Percentiles rank a stretch among this genome's conserved stretches.
phyloP scores from a whole-genome alignment of 2,329 filamentous ascomycete species.

The Malbranchea cinnamomea region DNA sequence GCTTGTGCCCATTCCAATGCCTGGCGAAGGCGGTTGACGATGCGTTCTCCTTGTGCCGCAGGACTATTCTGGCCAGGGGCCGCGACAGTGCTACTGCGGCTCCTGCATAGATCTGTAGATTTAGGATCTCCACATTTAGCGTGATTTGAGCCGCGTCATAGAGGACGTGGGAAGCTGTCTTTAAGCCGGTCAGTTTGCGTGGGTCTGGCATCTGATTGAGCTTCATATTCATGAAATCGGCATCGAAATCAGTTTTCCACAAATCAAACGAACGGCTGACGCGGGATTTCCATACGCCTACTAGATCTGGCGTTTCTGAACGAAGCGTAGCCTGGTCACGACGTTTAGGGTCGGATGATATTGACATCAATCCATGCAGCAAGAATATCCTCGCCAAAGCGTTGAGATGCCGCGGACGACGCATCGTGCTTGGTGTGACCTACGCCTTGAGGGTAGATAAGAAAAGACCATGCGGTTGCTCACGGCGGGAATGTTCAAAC shows the following conservation, averaged over 20 bases:
- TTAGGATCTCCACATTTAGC: constrained; percentile 43
- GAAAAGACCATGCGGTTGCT: constrained; percentile 27
- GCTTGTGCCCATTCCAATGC: too few species aligned
- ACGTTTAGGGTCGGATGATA: constrained; percentile 47
- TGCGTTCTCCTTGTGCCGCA: too few species aligned
- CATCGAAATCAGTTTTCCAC: constrained; percentile 45
- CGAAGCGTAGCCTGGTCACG: constrained; percentile 47
- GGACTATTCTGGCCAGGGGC: too few species aligned
- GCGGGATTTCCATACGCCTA: constrained; percentile 37
- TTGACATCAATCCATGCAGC: constrained; percentile 47
- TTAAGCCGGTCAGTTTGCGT: constrained; percentile 33
- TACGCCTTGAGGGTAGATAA: constrained; percentile 42
- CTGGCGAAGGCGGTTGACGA: too few species aligned
- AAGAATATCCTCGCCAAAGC: constrained; percentile 39
- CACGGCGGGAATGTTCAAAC: constrained; percentile 28
- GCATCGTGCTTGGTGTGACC: constrained; percentile 29
- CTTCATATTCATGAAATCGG: constrained; percentile 31
- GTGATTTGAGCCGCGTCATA: constrained; percentile 45
- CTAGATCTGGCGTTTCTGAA: constrained; percentile 21
- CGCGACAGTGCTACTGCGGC: too few species aligned
- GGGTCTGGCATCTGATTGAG: constrained; percentile 18
- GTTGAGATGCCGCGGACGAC: constrained; percentile 31
- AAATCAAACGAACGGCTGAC: constrained; percentile 39
- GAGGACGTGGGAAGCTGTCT: constrained; percentile 37
- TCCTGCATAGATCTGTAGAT: constrained; percentile 48